These are phyloP conservation scores for Gossypium davidsonii DNA, from an alignment of 441 rosid genomes.

Conservation along the genomic window DNA sequence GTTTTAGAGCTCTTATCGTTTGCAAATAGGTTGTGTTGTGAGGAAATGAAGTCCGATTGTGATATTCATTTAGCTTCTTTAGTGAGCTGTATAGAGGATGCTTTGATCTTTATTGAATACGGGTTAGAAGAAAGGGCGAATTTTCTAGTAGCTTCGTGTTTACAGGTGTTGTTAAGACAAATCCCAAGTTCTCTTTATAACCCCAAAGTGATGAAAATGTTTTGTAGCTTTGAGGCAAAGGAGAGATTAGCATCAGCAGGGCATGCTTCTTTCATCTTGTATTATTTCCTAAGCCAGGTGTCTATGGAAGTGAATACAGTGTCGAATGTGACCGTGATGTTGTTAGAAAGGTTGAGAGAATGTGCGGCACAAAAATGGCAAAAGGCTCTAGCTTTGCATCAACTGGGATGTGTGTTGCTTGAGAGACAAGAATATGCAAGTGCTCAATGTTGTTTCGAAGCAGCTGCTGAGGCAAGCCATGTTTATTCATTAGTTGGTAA, in stretches of 20 bases:
- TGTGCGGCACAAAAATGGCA: slow-evolving; percentile 50
- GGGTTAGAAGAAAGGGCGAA: slow-evolving; percentile 52
- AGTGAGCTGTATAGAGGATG: slow-evolving; percentile 38
- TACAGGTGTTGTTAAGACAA: slow-evolving; percentile 56
- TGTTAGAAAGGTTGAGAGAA: slow-evolving; percentile 48
- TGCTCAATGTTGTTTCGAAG: slow-evolving; percentile 44
- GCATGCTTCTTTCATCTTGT: slow-evolving; percentile 49
- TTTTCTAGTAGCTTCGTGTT: slow-evolving; percentile 51
- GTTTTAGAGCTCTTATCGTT: slow-evolving; percentile 54
- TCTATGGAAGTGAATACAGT: slow-evolving; percentile 45
- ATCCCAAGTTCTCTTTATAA: slow-evolving; percentile 41
- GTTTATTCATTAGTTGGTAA: slow-evolving; percentile 52
- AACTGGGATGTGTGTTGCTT: slow-evolving; percentile 52
- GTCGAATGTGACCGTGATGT: slow-evolving; percentile 33
- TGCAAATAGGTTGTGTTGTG: slow-evolving; percentile 63
- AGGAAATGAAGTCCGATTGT: slow-evolving; percentile 51
- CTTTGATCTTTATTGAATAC: slow-evolving; percentile 46
- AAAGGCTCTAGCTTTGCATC: slow-evolving; percentile 51
- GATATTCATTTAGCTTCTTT: slow-evolving; percentile 52
- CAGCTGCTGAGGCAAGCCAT: slow-evolving; percentile 53
- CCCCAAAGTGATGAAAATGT: slow-evolving; percentile 43
- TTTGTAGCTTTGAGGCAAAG: slow-evolving; percentile 43
- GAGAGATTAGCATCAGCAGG: slow-evolving; percentile 42
- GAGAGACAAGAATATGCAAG: slow-evolving; percentile 43
- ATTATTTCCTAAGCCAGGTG: slow-evolving; percentile 58